Evolutionary conservation across 2,329 filamentous ascomycete species (phyloP).

Genomic region (Zymoseptoria tritici): DNA sequence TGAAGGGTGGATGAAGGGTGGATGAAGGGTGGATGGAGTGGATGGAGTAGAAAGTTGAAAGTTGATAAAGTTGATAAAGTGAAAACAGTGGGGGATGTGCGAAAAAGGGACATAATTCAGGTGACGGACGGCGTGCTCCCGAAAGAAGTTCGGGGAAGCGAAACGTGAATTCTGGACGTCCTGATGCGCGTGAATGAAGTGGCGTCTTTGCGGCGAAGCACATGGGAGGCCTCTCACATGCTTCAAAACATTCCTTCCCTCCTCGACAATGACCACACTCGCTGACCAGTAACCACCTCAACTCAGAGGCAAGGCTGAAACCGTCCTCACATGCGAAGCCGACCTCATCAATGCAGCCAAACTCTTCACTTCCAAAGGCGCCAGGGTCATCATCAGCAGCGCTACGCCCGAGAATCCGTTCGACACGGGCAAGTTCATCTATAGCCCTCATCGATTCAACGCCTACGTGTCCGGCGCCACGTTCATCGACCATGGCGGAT

Average conservation of each 20-base stretch:
- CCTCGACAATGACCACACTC: neutral
- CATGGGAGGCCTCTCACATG: no score
- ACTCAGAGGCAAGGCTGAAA: slow-evolving; percentile 34
- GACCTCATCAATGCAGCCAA: slow-evolving; percentile 54
- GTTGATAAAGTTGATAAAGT: no score
- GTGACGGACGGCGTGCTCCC: no score
- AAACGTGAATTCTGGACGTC: no score
- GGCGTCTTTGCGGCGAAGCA: no score
- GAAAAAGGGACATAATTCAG: no score
- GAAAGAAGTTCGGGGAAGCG: no score
- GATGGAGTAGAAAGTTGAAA: no score
- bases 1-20: no score
- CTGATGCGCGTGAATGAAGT: no score
- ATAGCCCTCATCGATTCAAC: slow-evolving; percentile 47
- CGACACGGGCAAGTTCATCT: slow-evolving; percentile 48
- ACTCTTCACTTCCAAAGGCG: slow-evolving; percentile 49
- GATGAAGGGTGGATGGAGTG: no score
- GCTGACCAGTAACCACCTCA: slow-evolving; percentile 1
- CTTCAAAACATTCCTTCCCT: neutral
- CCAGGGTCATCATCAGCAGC: slow-evolving; percentile 52
- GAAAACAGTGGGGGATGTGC: no score
- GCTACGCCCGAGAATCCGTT: slow-evolving; percentile 58
- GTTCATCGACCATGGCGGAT: slow-evolving; percentile 55
- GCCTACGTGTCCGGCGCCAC: slow-evolving; percentile 43
- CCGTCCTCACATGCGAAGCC: slow-evolving; percentile 53